Conservation (phyloP, 2,329 filamentous ascomycete species). For the Colletotrichum scovillei region DNA sequence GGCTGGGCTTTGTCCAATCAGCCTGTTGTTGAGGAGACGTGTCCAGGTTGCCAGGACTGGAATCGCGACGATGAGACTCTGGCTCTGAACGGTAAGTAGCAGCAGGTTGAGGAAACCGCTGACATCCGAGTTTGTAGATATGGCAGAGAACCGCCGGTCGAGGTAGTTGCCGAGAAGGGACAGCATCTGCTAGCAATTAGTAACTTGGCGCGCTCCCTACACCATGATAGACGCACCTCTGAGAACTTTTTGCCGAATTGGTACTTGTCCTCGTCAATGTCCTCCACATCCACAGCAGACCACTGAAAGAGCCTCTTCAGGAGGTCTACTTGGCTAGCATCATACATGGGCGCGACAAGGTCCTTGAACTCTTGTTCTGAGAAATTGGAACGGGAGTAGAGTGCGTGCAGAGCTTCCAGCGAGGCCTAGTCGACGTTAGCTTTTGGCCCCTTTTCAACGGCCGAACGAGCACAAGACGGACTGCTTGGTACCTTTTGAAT, state of each 20-base stretch:
- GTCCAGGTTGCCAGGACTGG: slow-evolving; percentile 93
- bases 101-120: slow-evolving; percentile 83
- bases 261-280: slow-evolving; percentile 93
- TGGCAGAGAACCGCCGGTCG: slow-evolving; percentile 77
- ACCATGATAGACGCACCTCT: slow-evolving; percentile 69
- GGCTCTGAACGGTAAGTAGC: slow-evolving; percentile 81
- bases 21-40: slow-evolving; percentile 78
- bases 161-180: slow-evolving; percentile 88
- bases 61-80: slow-evolving; percentile 92
- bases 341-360: slow-evolving; percentile 84
- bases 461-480: not conserved
- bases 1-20: slow-evolving; percentile 73
- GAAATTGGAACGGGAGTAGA: slow-evolving; percentile 82
- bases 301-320: slow-evolving; percentile 82
- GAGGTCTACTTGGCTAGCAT: slow-evolving; percentile 75
- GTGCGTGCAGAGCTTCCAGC: slow-evolving; percentile 83
- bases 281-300: slow-evolving; percentile 81
- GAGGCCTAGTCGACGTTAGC: slow-evolving; percentile 68
- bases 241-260: slow-evolving; percentile 95
- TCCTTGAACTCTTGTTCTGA: slow-evolving; percentile 81
- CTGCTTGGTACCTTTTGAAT: slow-evolving; percentile 73
- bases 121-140: slow-evolving; percentile 74
- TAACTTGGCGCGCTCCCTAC: not conserved
- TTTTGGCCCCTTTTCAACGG: not conserved
- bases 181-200: slow-evolving; percentile 69